Conservation (phyloP, 495 filamentous ascomycete genomes). For the Penicillium verhagenii region DNA sequence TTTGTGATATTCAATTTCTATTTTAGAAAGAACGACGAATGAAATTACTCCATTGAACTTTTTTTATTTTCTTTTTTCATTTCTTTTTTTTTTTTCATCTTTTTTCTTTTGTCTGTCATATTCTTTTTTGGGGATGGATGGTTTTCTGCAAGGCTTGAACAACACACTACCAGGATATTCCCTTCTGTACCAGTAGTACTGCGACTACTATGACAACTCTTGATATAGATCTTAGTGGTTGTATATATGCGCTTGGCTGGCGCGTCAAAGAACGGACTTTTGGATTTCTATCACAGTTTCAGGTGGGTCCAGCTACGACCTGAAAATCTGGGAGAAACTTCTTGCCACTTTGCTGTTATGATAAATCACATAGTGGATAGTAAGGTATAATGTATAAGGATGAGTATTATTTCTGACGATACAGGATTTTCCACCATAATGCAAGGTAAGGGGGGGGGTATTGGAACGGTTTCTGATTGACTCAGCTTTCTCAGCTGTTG, state of each 20-base stretch:
- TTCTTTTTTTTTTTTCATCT: conserved; percentile 13
- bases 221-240: too few relatives aligned
- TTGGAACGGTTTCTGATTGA: not conserved
- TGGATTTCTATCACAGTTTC: too few relatives aligned
- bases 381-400: too few relatives aligned
- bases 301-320: not conserved
- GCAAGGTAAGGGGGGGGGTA: not conserved
- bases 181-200: too few relatives aligned
- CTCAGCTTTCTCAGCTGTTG: conserved; percentile 16
- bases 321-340: not conserved
- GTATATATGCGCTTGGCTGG: not conserved
- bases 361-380: not conserved
- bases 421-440: too few relatives aligned
- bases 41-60: conserved; percentile 3
- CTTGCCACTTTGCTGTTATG: not conserved
- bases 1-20: conserved; percentile 1
- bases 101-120: conserved; percentile 15
- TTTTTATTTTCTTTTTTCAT: conserved; percentile 4
- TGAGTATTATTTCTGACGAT: too few relatives aligned
- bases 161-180: not conserved
- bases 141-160: conserved; percentile 18
- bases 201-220: not conserved
- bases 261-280: not conserved
- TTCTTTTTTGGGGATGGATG: conserved; percentile 14
- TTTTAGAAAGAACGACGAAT: conserved; percentile 8